Evolutionary conservation across 2,329 filamentous ascomycete genomes (phyloP), one percentile per base, ranked within the genome.

Genomic region (Coniochaeta hoffmannii): DNA sequence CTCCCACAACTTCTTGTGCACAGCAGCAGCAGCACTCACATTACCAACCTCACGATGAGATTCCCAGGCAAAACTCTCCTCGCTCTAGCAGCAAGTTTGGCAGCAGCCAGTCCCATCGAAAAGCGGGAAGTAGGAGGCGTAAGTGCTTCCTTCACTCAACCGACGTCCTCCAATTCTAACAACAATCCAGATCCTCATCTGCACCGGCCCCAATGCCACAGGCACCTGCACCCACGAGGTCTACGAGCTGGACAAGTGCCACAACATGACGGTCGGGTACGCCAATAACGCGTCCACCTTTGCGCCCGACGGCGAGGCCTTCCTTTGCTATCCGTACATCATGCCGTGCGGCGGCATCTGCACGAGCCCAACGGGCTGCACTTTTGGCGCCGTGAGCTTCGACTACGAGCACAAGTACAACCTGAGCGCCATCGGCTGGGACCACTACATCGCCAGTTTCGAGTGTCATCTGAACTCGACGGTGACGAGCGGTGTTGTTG

Each of bases 301-400:
- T 62, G 76, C 76, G 1, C 76, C 75, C 8, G 77, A 81, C 57
- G 75, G 71, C 35, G 77, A 77, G 49, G 60, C 60, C 36, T 80
- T 81, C 59, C 67, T 63, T 59, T 82, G 78, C 68, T 77, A 68
- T 63, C 78, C 76, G 2, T 73, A 71, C 57, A 64, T 71, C 26
- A 58, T 63, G 54, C 55, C 63, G 24, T 81, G 79, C 63, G 67
- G 66, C 32, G 68, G 65, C 22, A 68, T 73, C 57, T 82, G 78
- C 71, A 74, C 53, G 4, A 79, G 77, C 50, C 77, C 77, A 2
- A 75, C 73, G 46, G 79, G 78, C 34, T 82, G 79, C 67, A 80
- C 78, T 0, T 71, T 78, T 57, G 79, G 78, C 34, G 62, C 69
- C 8, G 69, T 82, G 51, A 71, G 72, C 61, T 80, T 73, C 60